A percentile compares a stretch with the other conserved stretches of the same genome.
These are phyloP conservation scores for Fusarium tuaranense DNA, from an alignment of 2,329 filamentous ascomycete species.

Conservation along the genomic window DNA sequence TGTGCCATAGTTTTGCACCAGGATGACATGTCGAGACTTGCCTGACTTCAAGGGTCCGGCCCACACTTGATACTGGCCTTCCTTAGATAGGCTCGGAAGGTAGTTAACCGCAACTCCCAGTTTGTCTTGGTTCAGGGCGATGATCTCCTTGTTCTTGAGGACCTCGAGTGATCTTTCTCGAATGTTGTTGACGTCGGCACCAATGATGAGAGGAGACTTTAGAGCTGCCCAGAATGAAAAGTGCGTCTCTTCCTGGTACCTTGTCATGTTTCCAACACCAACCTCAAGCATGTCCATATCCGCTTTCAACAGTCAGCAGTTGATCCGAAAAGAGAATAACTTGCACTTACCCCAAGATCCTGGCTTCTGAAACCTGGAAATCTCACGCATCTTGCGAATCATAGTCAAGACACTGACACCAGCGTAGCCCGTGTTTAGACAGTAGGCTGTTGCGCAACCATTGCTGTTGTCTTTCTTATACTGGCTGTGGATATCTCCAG, in stretches of 20 bases:
- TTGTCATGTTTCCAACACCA: neutral
- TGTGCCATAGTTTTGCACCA: neutral
- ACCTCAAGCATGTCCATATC: slow-evolving; percentile 8
- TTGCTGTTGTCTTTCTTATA: neutral
- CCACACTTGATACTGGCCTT: neutral
- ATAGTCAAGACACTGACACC: slow-evolving; percentile 1
- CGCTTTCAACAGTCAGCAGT: neutral
- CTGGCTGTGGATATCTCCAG: neutral
- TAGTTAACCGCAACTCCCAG: neutral
- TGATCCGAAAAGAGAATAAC: fast-evolving
- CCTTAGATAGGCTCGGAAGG: neutral
- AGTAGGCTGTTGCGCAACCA: slow-evolving; percentile 4
- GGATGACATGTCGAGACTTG: neutral
- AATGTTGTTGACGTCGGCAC: neutral
- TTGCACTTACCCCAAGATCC: neutral
- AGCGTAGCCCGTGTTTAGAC: neutral
- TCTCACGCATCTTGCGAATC: slow-evolving; percentile 5
- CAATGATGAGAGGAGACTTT: slow-evolving; percentile 5
- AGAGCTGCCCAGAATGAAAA: slow-evolving; percentile 1
- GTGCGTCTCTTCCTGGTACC: neutral
- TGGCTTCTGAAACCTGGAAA: slow-evolving; percentile 1
- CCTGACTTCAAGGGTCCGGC: neutral
- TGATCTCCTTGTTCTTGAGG: neutral
- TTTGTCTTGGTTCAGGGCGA: slow-evolving; percentile 1
- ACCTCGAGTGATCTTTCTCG: neutral